Evolutionary conservation across 257 asterid genomes (phyloP), one percentile per base, ranked within the genome.

Genomic region (Rehmannia glutinosa): DNA sequence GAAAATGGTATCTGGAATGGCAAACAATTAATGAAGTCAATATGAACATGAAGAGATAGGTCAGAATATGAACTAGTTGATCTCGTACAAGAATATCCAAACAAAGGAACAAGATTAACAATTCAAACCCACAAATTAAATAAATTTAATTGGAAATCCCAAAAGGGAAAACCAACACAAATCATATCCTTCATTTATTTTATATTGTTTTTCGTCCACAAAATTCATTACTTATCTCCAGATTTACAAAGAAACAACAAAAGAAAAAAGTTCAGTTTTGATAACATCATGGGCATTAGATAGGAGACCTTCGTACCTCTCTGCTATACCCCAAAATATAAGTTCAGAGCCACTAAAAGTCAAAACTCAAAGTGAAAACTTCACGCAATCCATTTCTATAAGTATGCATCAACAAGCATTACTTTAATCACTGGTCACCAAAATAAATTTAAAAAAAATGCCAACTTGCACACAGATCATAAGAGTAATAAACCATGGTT

Each of bases 1-100:
- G 50, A 66, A 33, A 61, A 54, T 19, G 35, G 51, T 36, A 36
- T 69, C 87, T 82, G 83, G 77, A 78, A 39, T 21, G 38, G 54
- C 56, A 72, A 73, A 65, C 36, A 56, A 49, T 47, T 10, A 73
- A 47, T 28, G 56, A 45, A 20, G 36, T 35, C 25, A 50, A 65
- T 49, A 41, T 21, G 38, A 19, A 20, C 33, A 52, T 27, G 25
- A 49, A 47, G 16, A 28, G 15, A 56, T n/a, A n/a, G 39, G 23
- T 9, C 10, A 11, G 28, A 15, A 58, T 47, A 7, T 25, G 17
- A 60, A n/a, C 25, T 11, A 8, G 41, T 17, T 27, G 47, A 70
- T n/a, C n/a, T n/a, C n/a, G 62, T 21, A 23, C 25, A 55, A 46
- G 42, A 75, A 38, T n/a, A 64, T 3, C 9, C 36, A 38, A 33